A percentile compares a stretch with the other conserved stretches of the same genome.
Conservation (phyloP, 169 alveolate genomes). For the Plasmodium gonderi region DNA sequence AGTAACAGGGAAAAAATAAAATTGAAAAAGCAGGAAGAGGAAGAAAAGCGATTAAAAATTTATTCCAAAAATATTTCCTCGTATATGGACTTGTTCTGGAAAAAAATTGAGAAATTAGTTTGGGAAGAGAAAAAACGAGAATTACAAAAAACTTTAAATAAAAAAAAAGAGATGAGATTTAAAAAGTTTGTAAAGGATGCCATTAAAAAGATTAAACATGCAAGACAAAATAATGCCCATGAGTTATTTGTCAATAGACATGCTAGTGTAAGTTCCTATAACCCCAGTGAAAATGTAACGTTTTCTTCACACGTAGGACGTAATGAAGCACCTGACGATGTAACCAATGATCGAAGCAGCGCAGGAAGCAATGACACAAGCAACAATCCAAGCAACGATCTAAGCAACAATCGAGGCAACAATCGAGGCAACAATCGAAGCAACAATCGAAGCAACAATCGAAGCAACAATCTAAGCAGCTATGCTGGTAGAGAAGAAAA, state of each 20-base stretch:
- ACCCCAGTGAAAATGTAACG: conserved; percentile 26
- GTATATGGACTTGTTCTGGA: conserved; percentile 82
- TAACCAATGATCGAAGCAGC: not conserved
- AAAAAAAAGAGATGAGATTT: conserved; percentile 81
- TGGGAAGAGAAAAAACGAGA: conserved; percentile 85
- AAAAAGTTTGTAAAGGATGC: conserved; percentile 85
- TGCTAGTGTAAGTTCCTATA: conserved; percentile 6
- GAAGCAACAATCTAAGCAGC: not conserved
- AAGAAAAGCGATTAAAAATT: conserved; percentile 40
- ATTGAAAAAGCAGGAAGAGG: conserved; percentile 74
- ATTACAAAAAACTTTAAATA: conserved; percentile 77
- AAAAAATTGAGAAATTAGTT: conserved; percentile 82
- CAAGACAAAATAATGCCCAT: conserved; percentile 35
- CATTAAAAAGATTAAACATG: conserved; percentile 74
- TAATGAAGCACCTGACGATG: not conserved
- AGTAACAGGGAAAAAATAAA: conserved; percentile 51
- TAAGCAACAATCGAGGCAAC: not conserved
- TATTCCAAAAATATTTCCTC: conserved; percentile 76
- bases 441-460: not conserved
- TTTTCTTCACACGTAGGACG: not conserved
- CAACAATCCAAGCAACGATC: not conserved
- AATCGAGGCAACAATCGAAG: not conserved
- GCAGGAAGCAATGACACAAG: no score
- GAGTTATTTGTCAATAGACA: conserved; percentile 24
- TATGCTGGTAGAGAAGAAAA: not conserved